A percentile compares a stretch with the other conserved stretches of the same genome.
These are phyloP conservation scores for Lunularia cruciata DNA, from an alignment of 225 moss, liverwort and hornwort genomes.

Conservation along the genomic window DNA sequence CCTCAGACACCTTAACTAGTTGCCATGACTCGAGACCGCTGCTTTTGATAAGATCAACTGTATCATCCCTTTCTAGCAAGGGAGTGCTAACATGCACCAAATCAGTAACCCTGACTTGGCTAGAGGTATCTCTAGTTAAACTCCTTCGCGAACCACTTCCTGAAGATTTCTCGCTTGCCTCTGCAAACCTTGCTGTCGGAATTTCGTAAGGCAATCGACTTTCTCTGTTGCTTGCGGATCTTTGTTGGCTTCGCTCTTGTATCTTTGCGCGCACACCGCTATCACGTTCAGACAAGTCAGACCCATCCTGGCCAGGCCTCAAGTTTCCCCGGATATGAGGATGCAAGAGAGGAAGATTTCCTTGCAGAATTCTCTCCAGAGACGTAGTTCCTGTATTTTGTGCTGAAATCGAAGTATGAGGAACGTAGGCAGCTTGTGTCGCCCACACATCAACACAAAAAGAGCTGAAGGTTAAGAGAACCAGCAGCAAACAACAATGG, in stretches of 20 bases:
- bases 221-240: not conserved
- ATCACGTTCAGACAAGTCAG: not conserved
- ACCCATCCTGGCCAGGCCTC: not conserved
- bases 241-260: not conserved
- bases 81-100: not conserved
- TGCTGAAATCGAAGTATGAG: constrained; percentile 2
- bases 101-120: not conserved
- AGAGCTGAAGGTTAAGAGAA: not conserved
- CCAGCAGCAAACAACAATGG: constrained; percentile 6
- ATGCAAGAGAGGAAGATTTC: not conserved
- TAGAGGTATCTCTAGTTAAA: not conserved
- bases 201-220: not conserved
- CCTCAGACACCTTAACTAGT: not conserved
- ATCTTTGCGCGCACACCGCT: constrained; percentile 1
- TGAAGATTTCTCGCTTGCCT: not conserved
- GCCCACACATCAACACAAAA: not conserved
- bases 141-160: not conserved
- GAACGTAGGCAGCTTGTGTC: not conserved
- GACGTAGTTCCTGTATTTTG: constrained; percentile 1
- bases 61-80: not conserved
- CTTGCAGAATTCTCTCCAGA: constrained; percentile 1
- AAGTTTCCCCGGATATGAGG: constrained; percentile 19
- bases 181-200: not conserved
- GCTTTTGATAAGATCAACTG: not conserved
- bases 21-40: not conserved